Conservation (phyloP, 495 filamentous ascomycete genomes). For the Jackrogersella minutella region DNA sequence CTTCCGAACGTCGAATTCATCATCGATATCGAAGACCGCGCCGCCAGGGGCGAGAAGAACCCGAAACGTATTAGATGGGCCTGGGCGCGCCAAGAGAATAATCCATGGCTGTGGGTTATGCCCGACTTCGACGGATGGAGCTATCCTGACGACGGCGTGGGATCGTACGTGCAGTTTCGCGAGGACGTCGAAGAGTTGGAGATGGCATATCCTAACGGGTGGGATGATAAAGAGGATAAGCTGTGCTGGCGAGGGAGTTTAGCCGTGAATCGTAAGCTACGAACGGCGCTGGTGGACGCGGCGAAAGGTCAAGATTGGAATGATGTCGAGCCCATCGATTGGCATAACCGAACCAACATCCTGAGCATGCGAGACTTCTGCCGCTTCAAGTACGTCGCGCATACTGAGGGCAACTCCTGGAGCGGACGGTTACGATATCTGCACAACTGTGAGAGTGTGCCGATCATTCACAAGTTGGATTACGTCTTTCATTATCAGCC, state of each 20-base stretch:
- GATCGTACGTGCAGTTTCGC: constrained; percentile 59
- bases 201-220: constrained; percentile 31
- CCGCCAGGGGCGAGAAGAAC: constrained; percentile 39
- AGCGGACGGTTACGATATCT: constrained; percentile 61
- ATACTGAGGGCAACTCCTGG: constrained; percentile 67
- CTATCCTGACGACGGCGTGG: constrained; percentile 65
- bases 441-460: constrained; percentile 57
- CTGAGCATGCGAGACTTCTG: constrained; percentile 57
- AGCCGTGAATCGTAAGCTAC: constrained; percentile 37
- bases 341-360: constrained; percentile 50
- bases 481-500: constrained; percentile 56
- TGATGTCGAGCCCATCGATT: constrained; percentile 56
- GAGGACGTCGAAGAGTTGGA: constrained; percentile 49
- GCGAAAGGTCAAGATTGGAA: constrained; percentile 54
- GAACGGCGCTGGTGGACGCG: constrained; percentile 52
- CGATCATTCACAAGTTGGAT: constrained; percentile 55
- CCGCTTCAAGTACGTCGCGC: constrained; percentile 59
- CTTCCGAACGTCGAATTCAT: constrained; percentile 70
- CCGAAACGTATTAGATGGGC: constrained; percentile 58
- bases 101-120: constrained; percentile 68
- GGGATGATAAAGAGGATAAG: constrained; percentile 64
- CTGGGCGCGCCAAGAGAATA: constrained; percentile 52
- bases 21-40: constrained; percentile 64
- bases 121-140: constrained; percentile 74
- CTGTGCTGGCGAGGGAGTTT: constrained; percentile 67